Conservation (phyloP, 2,329 filamentous ascomycete species). For the Ophiostoma novo-ulmi region DNA sequence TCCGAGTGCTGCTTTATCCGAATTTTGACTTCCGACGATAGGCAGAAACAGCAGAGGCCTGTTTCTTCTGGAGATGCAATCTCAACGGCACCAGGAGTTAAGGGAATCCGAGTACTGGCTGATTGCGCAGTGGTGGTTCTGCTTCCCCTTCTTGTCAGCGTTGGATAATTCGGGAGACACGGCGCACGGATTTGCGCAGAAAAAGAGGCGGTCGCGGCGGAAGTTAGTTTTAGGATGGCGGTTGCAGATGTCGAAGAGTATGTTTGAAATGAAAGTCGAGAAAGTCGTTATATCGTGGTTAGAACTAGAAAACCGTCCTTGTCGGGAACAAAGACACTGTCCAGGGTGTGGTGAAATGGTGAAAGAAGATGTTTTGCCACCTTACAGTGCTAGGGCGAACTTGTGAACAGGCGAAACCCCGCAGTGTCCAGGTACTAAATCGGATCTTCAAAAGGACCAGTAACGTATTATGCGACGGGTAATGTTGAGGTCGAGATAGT, state of each 20-base stretch:
- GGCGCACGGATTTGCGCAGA: not conserved
- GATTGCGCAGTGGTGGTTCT: not conserved
- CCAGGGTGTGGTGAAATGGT: not conserved
- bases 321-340: not conserved
- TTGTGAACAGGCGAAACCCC: conserved; percentile 10
- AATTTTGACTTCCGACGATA: not conserved
- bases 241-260: not conserved
- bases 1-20: not conserved
- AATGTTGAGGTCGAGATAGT: not conserved
- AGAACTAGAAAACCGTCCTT: not conserved
- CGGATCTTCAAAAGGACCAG: not conserved
- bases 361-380: conserved; percentile 2
- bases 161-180: not conserved
- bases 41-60: not conserved
- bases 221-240: not conserved
- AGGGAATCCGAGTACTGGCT: not conserved
- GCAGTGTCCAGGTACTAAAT: not conserved
- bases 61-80: not conserved
- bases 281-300: not conserved
- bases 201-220: not conserved
- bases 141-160: not conserved
- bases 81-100: not conserved
- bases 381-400: not conserved
- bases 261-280: not conserved
- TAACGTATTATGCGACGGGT: not conserved